Evolutionary conservation across 148 eudicot genomes (phyloP).

Genomic region (Rhododendron vialii): DNA sequence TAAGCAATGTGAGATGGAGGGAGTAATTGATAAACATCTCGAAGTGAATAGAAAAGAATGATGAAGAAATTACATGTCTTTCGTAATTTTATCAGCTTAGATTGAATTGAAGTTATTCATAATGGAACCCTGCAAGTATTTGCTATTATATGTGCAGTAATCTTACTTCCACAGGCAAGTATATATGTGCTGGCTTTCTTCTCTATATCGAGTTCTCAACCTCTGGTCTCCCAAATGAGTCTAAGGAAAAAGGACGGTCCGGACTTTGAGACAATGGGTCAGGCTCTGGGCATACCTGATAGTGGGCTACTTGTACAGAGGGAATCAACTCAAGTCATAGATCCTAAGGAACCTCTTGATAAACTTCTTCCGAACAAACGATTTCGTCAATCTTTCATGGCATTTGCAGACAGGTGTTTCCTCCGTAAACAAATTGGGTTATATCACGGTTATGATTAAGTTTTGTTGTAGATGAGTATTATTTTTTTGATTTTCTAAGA

Average conservation of each 20-base stretch:
- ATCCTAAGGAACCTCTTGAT: slow-evolving; percentile 64
- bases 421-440: background rate
- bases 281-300: slow-evolving; percentile 71
- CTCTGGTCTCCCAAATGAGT: slow-evolving; percentile 74
- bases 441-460: background rate
- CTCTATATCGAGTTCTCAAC: slow-evolving; percentile 83
- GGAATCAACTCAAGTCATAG: slow-evolving; percentile 30
- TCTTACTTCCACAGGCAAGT: slow-evolving; percentile 52
- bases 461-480: background rate
- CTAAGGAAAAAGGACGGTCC: slow-evolving; percentile 49
- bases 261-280: slow-evolving; percentile 55
- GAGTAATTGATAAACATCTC: background rate
- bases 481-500: slow-evolving; percentile 3
- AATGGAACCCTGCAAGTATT: slow-evolving; percentile 8
- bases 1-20: background rate
- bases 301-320: slow-evolving; percentile 37
- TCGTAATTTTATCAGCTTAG: background rate
- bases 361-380: slow-evolving; percentile 69
- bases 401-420: slow-evolving; percentile 77
- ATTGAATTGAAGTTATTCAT: background rate
- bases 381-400: slow-evolving; percentile 77
- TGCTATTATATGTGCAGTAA: slow-evolving; percentile 15
- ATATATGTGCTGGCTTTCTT: slow-evolving; percentile 71
- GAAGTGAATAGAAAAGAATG: background rate
- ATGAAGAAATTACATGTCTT: background rate